Base-by-base conservation (phyloP, 345 rosid genomes). In the Carallia brachiata region DNA sequence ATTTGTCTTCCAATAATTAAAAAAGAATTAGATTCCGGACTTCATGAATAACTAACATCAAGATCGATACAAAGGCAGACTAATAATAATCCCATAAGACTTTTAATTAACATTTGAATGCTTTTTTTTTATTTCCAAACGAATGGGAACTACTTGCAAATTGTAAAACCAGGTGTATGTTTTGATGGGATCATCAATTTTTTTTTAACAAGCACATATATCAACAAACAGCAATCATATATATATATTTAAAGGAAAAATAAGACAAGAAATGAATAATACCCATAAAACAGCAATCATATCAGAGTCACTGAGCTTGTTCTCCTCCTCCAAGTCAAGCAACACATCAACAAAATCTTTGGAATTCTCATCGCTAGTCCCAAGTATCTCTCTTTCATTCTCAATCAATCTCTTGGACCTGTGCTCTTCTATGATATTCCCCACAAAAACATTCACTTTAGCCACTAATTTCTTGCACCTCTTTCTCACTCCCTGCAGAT, bases 281-380 rank as follows among this genome's bases (percentile, higher is more conserved):
- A 89, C 98, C 97, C 96, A 93, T 75, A 90, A 74, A 66, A 93
- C 89, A 75, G 97, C 93, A 64, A 86, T 82, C 90, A 90, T 86
- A 68, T 93, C 92, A 6, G 96, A 76, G 58, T 88, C 96, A 63
- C 59, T 74, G 53, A 84, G 78, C 63, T 63, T 78, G 66, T 89
- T 84, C 7, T 84, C 87, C 62, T 82, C 77, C 71, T 88, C 85
- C 81, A 86, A 60, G 34, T 82, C 83, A 66, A 90, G 96, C 82
- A 89, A 74, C 0, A 90, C 85, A 72, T 89, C 90, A 67, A 90
- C 97, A 68, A 93, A 93, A 63, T 90, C 88, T 36, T 79, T 76
- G 1, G 36, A 53, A n/a, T 32, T 40, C 16, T 60, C 82, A 9
- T 53, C 66, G 62, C 53, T 48, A 1, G 3, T n/a, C 4, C 8